Percentiles rank a stretch among this genome's conserved stretches.
phyloP scores from a whole-genome alignment of 2,329 filamentous ascomycete species.

The Fusarium chaquense region DNA sequence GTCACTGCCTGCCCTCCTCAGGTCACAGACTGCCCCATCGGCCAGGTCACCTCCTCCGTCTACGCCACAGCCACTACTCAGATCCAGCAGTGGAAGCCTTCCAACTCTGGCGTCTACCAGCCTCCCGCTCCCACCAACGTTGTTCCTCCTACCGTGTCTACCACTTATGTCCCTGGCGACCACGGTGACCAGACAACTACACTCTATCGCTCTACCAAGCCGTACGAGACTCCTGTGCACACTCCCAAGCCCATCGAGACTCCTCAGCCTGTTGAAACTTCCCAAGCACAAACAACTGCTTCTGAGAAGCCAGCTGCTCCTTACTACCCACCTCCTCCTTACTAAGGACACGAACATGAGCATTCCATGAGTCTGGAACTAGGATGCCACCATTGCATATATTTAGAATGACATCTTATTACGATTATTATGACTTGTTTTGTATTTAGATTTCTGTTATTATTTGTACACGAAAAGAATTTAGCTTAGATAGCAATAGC shows the following conservation, averaged over 20 bases:
- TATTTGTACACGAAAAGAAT: constrained; percentile 5
- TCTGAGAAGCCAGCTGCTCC: constrained; percentile 11
- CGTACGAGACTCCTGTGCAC: not conserved
- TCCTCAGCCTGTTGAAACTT: not conserved
- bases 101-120: constrained; percentile 4
- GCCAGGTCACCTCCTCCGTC: constrained; percentile 16
- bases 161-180: not conserved
- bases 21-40: constrained; percentile 25
- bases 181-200: constrained; percentile 20
- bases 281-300: not conserved
- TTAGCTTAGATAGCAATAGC: constrained; percentile 27
- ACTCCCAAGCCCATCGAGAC: constrained; percentile 5
- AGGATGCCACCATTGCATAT: constrained; percentile 12
- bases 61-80: constrained; percentile 33
- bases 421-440: constrained; percentile 24
- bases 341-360: constrained; percentile 13
- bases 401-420: constrained; percentile 22
- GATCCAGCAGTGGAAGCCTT: constrained; percentile 18
- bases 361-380: constrained; percentile 28
- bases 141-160: constrained; percentile 5
- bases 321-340: constrained; percentile 21
- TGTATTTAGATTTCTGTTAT: constrained; percentile 23
- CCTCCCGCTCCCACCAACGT: constrained; percentile 8
- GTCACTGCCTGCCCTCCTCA: constrained; percentile 20
- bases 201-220: constrained; percentile 3